Evolutionary conservation across 352 stramenopile species (phyloP).

Genomic region (Pilasporangium apinafurcum): DNA sequence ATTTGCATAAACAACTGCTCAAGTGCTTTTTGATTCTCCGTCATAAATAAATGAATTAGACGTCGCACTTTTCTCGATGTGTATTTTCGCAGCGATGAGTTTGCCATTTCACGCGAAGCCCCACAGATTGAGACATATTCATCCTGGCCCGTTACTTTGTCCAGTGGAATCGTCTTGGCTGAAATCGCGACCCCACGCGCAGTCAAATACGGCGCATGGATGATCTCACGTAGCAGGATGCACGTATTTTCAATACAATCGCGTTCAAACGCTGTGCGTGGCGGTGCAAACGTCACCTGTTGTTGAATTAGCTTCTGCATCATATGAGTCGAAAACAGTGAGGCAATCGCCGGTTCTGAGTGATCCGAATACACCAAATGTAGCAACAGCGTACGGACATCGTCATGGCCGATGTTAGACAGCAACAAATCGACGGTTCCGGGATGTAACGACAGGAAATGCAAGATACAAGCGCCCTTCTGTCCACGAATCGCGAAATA

Average conservation of each 20-base stretch:
- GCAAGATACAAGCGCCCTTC: conserved; percentile 72
- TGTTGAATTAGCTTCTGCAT: conserved; percentile 75
- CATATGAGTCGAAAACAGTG: conserved; percentile 64
- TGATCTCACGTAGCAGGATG: conserved; percentile 69
- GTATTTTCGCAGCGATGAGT: conserved; percentile 80
- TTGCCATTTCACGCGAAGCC: conserved; percentile 74
- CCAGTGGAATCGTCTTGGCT: conserved; percentile 79
- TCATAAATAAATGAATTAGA: conserved; percentile 80
- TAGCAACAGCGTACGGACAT: conserved; percentile 69
- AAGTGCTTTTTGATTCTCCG: conserved; percentile 59
- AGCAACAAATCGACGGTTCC: conserved; percentile 65
- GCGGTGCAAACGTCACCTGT: conserved; percentile 65
- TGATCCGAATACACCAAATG: conserved; percentile 84
- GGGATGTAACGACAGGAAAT: conserved; percentile 52
- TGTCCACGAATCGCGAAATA: conserved; percentile 78
- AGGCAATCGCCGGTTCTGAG: conserved; percentile 63
- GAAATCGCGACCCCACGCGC: conserved; percentile 76
- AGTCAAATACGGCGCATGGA: conserved; percentile 82
- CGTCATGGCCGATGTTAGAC: conserved; percentile 76
- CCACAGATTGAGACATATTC: conserved; percentile 86
- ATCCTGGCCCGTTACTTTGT: conserved; percentile 81
- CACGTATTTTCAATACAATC: conserved; percentile 81
- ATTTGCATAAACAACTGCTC: conserved; percentile 74
- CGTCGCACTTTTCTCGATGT: conserved; percentile 81
- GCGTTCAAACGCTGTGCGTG: conserved; percentile 64